phyloP scores from a whole-genome alignment of 2,329 filamentous ascomycete genomes.

The Cladosporium halotolerans region DNA sequence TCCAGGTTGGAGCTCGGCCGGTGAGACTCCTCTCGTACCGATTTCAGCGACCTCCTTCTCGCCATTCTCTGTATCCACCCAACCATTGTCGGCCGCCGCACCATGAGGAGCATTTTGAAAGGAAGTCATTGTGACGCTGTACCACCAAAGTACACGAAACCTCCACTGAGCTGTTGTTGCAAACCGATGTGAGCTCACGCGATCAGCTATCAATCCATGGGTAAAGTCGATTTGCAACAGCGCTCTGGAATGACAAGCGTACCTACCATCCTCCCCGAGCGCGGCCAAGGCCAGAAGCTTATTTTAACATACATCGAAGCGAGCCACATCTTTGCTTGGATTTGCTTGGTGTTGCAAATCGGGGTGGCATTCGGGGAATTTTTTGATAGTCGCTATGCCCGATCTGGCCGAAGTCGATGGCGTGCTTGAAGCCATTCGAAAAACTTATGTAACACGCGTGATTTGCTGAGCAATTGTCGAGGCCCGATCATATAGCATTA shows the following conservation, averaged over 20 bases:
- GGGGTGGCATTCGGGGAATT: constrained; percentile 4
- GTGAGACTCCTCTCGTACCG: neutral
- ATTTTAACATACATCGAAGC: neutral
- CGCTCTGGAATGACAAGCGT: neutral
- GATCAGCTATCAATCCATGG: neutral
- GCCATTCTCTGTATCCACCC: constrained; percentile 3
- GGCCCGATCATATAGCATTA: too few relatives aligned
- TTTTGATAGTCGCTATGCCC: constrained; percentile 2
- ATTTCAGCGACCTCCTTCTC: constrained; percentile 3
- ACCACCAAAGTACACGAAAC: too few relatives aligned
- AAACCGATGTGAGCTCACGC: neutral
- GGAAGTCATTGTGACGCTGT: too few relatives aligned
- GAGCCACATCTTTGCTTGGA: neutral
- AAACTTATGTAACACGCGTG: too few relatives aligned
- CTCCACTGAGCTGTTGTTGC: neutral
- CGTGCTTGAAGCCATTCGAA: neutral
- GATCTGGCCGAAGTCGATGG: neutral
- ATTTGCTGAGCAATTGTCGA: too few relatives aligned
- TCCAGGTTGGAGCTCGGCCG: neutral
- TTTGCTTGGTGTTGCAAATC: constrained; percentile 5
- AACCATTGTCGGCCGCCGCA: neutral
- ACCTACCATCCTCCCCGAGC: neutral
- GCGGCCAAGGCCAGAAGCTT: neutral
- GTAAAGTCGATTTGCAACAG: neutral
- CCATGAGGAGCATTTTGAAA: neutral